Percentiles rank a stretch among this genome's conserved stretches.
phyloP scores from a whole-genome alignment of 306 rosid species.

The Begonia peltatifolia region DNA sequence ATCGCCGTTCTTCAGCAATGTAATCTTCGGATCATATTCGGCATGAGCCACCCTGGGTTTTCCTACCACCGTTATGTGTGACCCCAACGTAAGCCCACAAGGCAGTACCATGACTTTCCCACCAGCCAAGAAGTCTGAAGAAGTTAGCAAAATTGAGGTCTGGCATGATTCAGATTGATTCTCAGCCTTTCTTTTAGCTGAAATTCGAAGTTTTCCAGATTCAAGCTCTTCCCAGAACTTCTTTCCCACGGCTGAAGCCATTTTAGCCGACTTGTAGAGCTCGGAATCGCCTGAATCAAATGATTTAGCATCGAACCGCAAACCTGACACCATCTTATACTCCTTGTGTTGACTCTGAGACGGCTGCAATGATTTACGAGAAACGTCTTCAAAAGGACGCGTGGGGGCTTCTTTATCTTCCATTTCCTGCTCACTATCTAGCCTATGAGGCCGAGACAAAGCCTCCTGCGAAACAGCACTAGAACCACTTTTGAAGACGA shows the following conservation, averaged over 20 bases:
- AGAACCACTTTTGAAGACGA: conserved; percentile 41
- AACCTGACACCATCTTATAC: conserved; percentile 27
- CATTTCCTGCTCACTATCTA: conserved; percentile 31
- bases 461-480: conserved; percentile 23
- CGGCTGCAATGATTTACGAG: conserved; percentile 28
- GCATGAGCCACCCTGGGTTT: conserved; percentile 31
- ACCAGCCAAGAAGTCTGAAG: conserved; percentile 29
- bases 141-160: conserved; percentile 38
- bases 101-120: conserved; percentile 55
- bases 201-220: conserved; percentile 19
- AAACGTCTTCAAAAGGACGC: conserved; percentile 39
- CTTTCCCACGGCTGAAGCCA: conserved; percentile 44
- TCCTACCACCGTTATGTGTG: conserved; percentile 67
- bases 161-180: conserved; percentile 38
- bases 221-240: conserved; percentile 40
- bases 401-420: conserved; percentile 42
- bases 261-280: conserved; percentile 43
- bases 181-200: conserved; percentile 6
- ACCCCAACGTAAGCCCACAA: conserved; percentile 84
- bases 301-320: conserved; percentile 29
- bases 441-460: conserved; percentile 20
- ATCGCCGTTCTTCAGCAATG: conserved; percentile 18
- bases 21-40: conserved; percentile 23
- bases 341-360: conserved; percentile 25
- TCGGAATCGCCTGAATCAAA: conserved; percentile 34